Evolutionary conservation across 805 yeast genomes (phyloP), one percentile per base, ranked within the genome.

Genomic region (Wickerhamomyces sydowiorum): DNA sequence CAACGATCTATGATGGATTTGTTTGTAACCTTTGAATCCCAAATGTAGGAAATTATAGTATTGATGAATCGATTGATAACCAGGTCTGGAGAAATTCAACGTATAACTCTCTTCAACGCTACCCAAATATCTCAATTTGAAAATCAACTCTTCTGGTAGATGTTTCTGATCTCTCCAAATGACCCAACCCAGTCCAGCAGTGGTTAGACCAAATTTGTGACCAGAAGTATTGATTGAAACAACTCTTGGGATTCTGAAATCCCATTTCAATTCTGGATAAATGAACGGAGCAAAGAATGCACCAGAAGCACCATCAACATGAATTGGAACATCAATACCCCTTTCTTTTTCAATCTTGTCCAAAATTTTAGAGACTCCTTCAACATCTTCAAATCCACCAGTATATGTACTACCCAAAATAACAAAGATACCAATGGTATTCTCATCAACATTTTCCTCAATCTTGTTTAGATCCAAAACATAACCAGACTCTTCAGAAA

Each of bases 161-260:
- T 72, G 73, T 32, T 66, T 51, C 34, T 70, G 68, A 58, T 80
- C 79, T 59, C 81, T 78, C 88, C 95, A 90, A 41, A 89, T 65
- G 47, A 89, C 79, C 96, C 96, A 89, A 41, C 97, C 97, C 40
- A 86, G 72, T 34, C 97, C 97, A 10, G 91, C 95, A 21, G 95
- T 78, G 24, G 90, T 84, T 38, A 89, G 69, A 28, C 97, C 97
- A 64, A 86, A 89, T 66, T 89, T 89, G 67, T 89, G 97, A 45
- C 96, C 96, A 1, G 95, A 85, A 10, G 95, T 77, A 67, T 88
- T 90, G 65, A 89, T 88, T 24, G 90, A 80, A 48, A 75, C 78
- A 37, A 89, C 97, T 46, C 96, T 73, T 21, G 77, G 76, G 37
- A 84, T 59, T 47, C 80, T 67, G 66, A 89, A 90, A 61, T 88